Evolutionary conservation across 169 alveolate genomes (phyloP).

Genomic region (Toxoplasma gondii): DNA sequence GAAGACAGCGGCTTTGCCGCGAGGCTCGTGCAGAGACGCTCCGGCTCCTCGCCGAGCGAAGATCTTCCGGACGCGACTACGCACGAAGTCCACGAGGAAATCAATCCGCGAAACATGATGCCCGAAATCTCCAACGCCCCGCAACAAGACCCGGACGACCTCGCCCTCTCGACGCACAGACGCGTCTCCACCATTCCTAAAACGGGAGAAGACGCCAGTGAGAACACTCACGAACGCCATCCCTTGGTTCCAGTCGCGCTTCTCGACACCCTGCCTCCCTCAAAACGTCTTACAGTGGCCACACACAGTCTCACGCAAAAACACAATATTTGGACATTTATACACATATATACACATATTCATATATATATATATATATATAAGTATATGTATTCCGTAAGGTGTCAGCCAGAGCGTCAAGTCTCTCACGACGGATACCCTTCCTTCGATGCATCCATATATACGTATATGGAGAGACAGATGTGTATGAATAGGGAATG

Average conservation of each 20-base stretch:
- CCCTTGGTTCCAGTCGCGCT: too few species aligned
- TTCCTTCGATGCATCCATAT: background rate
- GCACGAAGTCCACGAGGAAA: background rate
- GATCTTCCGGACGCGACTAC: background rate
- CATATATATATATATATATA: background rate
- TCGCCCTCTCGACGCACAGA: background rate
- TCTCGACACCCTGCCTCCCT: background rate
- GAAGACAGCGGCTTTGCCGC: too few species aligned
- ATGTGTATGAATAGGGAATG: background rate
- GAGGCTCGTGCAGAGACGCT: too few species aligned
- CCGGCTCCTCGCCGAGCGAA: too few species aligned
- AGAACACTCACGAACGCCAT: background rate
- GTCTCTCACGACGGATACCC: background rate
- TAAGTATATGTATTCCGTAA: background rate
- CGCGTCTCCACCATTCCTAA: conserved; percentile 45
- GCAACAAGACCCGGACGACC: background rate
- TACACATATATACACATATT: background rate
- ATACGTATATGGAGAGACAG: background rate
- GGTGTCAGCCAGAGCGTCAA: background rate
- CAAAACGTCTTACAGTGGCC: background rate
- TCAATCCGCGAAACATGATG: conserved; percentile 65
- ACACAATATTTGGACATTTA: too few species aligned
- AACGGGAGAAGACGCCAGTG: conserved; percentile 44
- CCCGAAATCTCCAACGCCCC: conserved; percentile 42
- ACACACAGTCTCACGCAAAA: background rate